These are phyloP conservation scores for Venustampulla echinocandica DNA, from an alignment of 495 filamentous ascomycete genomes.

Conservation along the genomic window DNA sequence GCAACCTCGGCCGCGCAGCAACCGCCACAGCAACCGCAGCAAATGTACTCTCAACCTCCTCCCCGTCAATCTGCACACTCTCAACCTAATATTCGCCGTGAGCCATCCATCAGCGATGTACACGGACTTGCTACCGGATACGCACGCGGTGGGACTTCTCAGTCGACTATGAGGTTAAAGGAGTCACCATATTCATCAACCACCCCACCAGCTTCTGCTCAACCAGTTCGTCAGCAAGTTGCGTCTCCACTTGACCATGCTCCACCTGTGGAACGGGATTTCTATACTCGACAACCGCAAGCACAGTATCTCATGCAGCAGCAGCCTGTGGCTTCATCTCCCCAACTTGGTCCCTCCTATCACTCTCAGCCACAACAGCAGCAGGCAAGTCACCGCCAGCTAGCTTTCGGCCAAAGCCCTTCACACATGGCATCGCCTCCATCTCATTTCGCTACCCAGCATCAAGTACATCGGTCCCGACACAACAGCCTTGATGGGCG, in stretches of 20 bases:
- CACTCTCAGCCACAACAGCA: constrained; percentile 12
- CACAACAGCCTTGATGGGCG: constrained; percentile 23
- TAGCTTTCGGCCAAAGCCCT: constrained; percentile 13
- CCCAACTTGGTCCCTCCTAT: constrained; percentile 21
- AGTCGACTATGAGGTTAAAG: constrained; percentile 17
- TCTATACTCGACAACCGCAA: constrained; percentile 13
- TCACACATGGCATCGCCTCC: constrained; percentile 19
- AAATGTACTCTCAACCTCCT: constrained; percentile 17
- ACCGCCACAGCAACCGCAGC: constrained; percentile 12
- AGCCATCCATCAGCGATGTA: constrained; percentile 15
- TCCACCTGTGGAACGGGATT: constrained; percentile 17
- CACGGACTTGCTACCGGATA: constrained; percentile 16
- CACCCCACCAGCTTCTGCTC: constrained; percentile 2
- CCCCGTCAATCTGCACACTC: constrained; percentile 15
- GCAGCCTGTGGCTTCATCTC: constrained; percentile 16
- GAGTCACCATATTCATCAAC: constrained; percentile 22
- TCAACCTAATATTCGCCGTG: constrained; percentile 18
- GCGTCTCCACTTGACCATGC: constrained; percentile 19
- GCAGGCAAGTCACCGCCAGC: constrained; percentile 15
- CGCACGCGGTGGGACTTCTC: constrained; percentile 11
- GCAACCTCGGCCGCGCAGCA: constrained; percentile 17
- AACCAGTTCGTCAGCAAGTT: constrained; percentile 10
- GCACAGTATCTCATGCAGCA: constrained; percentile 15
- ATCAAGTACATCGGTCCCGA: constrained; percentile 15
- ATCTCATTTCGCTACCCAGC: constrained; percentile 15